phyloP scores from a whole-genome alignment of 1,284 basidiomycete species.

The Coriolopsis trogii region DNA sequence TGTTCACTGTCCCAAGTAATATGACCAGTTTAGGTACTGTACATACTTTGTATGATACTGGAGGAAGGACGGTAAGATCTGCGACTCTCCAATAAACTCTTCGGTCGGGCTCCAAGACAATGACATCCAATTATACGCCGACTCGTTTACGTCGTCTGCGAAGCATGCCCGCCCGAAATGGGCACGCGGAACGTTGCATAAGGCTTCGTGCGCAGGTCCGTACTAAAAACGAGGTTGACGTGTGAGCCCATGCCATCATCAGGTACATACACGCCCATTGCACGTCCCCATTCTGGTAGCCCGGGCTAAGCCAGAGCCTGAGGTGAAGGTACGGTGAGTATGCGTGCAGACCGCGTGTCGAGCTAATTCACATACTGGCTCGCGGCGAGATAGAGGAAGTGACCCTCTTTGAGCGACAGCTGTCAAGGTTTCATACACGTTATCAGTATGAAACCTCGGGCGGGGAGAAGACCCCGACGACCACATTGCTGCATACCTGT shows the following conservation, averaged over 20 bases:
- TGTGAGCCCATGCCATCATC: too few relatives aligned
- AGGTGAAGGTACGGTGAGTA: background rate
- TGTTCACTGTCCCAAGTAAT: too few relatives aligned
- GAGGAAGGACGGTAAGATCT: too few relatives aligned
- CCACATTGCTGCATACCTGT: constrained; percentile 14
- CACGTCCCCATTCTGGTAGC: constrained; percentile 28
- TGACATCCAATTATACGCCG: background rate
- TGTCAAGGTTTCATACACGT: too few relatives aligned
- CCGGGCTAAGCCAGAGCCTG: constrained; percentile 28
- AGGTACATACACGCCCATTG: background rate
- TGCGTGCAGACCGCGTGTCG: background rate
- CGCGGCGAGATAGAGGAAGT: constrained; percentile 23
- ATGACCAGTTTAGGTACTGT: too few relatives aligned
- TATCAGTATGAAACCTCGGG: too few relatives aligned
- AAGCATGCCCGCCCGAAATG: constrained; percentile 14
- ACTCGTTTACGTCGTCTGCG: constrained; percentile 2
- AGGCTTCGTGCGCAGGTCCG: constrained; percentile 14
- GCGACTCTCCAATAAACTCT: too few relatives aligned
- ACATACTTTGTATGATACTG: too few relatives aligned
- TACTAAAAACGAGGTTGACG: background rate
- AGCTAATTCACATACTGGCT: constrained; percentile 21
- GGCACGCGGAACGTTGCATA: constrained; percentile 11
- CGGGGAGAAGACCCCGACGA: too few relatives aligned
- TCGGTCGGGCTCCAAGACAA: background rate
- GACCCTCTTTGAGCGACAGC: constrained; percentile 16